phyloP scores from a whole-genome alignment of 257 asterid genomes.

The Fraxinus cuspidata region DNA sequence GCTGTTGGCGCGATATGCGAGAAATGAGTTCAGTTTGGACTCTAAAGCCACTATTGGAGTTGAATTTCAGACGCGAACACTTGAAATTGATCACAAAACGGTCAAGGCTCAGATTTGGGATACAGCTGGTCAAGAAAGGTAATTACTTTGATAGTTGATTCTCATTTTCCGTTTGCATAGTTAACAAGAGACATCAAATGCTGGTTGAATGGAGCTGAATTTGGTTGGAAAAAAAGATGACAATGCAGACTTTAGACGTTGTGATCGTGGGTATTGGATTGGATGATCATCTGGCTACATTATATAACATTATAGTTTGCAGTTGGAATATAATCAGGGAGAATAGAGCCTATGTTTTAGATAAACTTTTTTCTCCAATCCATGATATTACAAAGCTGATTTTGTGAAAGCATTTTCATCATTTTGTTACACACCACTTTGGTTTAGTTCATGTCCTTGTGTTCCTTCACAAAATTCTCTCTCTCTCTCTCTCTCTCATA shows the following conservation, averaged over 20 bases:
- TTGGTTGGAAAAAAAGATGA: not conserved
- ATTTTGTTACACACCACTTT: not conserved
- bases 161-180: not conserved
- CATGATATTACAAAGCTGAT: constrained; percentile 6
- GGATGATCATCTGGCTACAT: not conserved
- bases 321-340: not conserved
- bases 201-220: not conserved
- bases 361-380: not conserved
- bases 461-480: not conserved
- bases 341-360: not conserved
- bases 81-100: constrained; percentile 57
- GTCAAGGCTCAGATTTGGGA: constrained; percentile 95
- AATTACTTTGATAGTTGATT: not conserved
- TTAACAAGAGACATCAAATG: not conserved
- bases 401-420: constrained; percentile 8
- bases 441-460: not conserved
- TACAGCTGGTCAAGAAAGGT: constrained; percentile 93
- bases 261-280: not conserved
- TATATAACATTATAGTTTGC: not conserved
- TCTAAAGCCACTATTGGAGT: constrained; percentile 83
- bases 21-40: constrained; percentile 75
- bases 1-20: constrained; percentile 66
- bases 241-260: not conserved
- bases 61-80: constrained; percentile 76
- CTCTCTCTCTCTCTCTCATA: not conserved